Evolutionary conservation across 1,284 basidiomycete species (phyloP).

Genomic region (Abortiporus biennis): DNA sequence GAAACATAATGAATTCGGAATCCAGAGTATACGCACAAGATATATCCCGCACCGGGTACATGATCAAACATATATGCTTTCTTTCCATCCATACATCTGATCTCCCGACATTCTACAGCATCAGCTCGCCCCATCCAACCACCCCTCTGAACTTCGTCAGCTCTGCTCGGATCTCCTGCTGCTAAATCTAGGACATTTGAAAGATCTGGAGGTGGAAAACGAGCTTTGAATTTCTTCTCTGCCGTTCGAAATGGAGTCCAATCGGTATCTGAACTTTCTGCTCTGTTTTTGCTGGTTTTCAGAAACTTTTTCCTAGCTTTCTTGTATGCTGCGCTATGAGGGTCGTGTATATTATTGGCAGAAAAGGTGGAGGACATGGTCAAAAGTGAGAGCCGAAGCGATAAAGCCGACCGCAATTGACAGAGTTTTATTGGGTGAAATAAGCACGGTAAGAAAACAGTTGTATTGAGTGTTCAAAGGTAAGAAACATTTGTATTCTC

Average conservation of each 20-base stretch:
- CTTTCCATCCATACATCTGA: conserved; percentile 26
- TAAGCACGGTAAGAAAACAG: too few relatives aligned
- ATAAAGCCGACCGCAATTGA: neutral
- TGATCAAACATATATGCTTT: conserved; percentile 1
- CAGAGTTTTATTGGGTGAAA: too few relatives aligned
- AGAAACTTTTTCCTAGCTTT: conserved; percentile 53
- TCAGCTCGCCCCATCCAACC: conserved; percentile 42
- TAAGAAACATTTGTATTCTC: too few relatives aligned
- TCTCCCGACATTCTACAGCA: conserved; percentile 28
- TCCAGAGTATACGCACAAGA: too few relatives aligned
- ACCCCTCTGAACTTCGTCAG: conserved; percentile 34
- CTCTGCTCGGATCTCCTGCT: conserved; percentile 32
- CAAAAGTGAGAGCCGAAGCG: neutral
- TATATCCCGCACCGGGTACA: too few relatives aligned
- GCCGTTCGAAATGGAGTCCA: conserved; percentile 71
- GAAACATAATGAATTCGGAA: conserved; percentile 5
- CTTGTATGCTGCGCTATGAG: conserved; percentile 49
- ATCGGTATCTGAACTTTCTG: conserved; percentile 33
- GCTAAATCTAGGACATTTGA: conserved; percentile 61
- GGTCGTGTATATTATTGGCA: conserved; percentile 27
- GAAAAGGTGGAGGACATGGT: conserved; percentile 4
- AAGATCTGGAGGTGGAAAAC: conserved; percentile 71
- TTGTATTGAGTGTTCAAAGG: too few relatives aligned
- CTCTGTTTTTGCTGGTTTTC: conserved; percentile 55
- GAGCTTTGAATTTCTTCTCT: conserved; percentile 73